Conservation (phyloP, 2,329 filamentous ascomycete genomes). For the Penicillium sp. region DNA sequence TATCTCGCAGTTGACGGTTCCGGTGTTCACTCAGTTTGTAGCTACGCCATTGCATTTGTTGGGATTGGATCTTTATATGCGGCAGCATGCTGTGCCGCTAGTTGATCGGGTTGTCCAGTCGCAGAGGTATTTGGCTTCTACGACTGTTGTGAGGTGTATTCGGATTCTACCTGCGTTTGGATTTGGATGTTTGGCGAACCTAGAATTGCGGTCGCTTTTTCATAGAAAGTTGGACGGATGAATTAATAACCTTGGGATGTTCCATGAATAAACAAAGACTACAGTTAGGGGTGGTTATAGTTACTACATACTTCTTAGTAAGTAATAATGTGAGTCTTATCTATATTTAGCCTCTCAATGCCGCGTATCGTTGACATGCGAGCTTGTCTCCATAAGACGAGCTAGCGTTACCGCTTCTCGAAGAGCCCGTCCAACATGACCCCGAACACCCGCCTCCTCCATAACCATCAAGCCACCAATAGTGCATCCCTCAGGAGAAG, state of each 20-base stretch:
- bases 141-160: constrained; percentile 68
- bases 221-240: constrained; percentile 13
- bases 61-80: constrained; percentile 82
- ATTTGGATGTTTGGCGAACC: constrained; percentile 79
- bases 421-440: constrained; percentile 56
- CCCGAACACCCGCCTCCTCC: constrained; percentile 58
- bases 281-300: too few relatives aligned
- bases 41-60: constrained; percentile 81
- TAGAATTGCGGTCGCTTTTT: constrained; percentile 30
- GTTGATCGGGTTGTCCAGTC: constrained; percentile 62
- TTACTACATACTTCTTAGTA: too few relatives aligned
- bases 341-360: constrained; percentile 7
- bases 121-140: constrained; percentile 68
- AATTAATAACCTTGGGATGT: neutral
- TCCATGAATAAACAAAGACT: neutral
- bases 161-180: constrained; percentile 85
- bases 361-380: constrained; percentile 27
- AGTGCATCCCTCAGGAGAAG: constrained; percentile 63
- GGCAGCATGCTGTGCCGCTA: constrained; percentile 36
- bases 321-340: neutral
- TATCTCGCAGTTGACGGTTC: constrained; percentile 70
- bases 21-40: constrained; percentile 72
- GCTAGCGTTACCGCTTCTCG: constrained; percentile 62
- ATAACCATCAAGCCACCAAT: constrained; percentile 62
- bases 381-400: constrained; percentile 48